A percentile compares a stretch with the other conserved stretches of the same genome.
These are phyloP conservation scores for Trifolium dubium DNA, from an alignment of 306 rosid genomes.

Conservation along the genomic window DNA sequence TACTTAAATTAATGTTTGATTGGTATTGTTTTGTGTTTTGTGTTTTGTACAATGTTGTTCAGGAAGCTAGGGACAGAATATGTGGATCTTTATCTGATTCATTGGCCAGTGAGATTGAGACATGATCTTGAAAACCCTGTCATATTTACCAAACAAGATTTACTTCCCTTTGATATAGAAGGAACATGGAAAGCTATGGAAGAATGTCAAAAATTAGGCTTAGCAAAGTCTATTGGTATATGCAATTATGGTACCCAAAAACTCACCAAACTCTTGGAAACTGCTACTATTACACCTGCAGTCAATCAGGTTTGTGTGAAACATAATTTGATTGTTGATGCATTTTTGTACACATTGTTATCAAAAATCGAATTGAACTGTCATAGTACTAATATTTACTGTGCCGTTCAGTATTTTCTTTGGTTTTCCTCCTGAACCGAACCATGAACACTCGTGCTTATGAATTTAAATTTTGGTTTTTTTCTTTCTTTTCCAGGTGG, in stretches of 20 bases:
- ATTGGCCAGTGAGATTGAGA: slow-evolving; percentile 59
- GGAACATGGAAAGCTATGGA: slow-evolving; percentile 66
- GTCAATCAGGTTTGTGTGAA: slow-evolving; percentile 51
- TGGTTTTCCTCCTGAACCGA: neutral
- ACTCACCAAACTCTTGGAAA: slow-evolving; percentile 45
- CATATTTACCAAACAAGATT: slow-evolving; percentile 46
- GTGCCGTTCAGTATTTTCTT: too few species aligned
- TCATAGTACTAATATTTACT: too few species aligned
- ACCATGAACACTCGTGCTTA: neutral
- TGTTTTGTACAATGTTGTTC: slow-evolving; percentile 13
- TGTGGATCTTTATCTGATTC: slow-evolving; percentile 62
- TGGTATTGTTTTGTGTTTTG: too few species aligned
- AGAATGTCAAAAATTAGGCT: slow-evolving; percentile 52
- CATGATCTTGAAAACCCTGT: slow-evolving; percentile 47
- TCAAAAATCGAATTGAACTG: neutral
- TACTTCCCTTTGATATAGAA: slow-evolving; percentile 59
- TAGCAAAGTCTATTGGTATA: slow-evolving; percentile 58
- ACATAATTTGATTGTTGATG: slow-evolving; percentile 2
- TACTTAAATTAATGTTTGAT: too few species aligned
- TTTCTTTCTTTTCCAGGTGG: slow-evolving; percentile 40
- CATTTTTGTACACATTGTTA: neutral
- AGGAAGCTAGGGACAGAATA: slow-evolving; percentile 54
- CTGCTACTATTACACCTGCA: slow-evolving; percentile 53
- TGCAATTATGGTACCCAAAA: slow-evolving; percentile 55
- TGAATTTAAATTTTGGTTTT: slow-evolving; percentile 13